Conservation (phyloP, 768 basidiomycete species). For the Termitomyces sp. region DNA sequence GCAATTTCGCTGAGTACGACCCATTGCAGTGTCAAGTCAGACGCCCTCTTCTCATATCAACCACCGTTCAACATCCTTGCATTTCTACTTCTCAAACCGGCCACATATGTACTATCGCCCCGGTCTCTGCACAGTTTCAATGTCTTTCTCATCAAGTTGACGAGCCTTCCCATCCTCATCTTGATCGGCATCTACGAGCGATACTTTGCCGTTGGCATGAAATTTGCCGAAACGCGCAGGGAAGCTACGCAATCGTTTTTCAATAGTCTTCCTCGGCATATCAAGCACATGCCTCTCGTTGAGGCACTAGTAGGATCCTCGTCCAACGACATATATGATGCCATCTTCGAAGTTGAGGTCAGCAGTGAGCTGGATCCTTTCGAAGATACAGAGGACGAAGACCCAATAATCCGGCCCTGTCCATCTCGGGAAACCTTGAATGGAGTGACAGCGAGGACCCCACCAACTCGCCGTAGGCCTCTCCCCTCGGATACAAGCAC, state of each 20-base stretch:
- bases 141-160: conserved; percentile 80
- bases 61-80: conserved; percentile 87
- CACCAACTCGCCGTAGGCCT: conserved; percentile 19
- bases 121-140: conserved; percentile 78
- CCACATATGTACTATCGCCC: conserved; percentile 69
- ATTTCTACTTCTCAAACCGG: conserved; percentile 72
- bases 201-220: conserved; percentile 46
- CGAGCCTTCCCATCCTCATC: conserved; percentile 77
- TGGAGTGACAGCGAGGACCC: conserved; percentile 9
- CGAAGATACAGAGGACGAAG: conserved; percentile 40
- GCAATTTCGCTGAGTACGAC: not conserved
- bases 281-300: conserved; percentile 69
- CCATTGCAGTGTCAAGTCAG: conserved; percentile 67
- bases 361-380: conserved; percentile 44
- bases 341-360: conserved; percentile 71
- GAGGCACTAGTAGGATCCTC: conserved; percentile 74
- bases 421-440: conserved; percentile 30
- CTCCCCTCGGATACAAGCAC: conserved; percentile 17
- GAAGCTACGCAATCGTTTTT: conserved; percentile 52
- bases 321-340: conserved; percentile 63
- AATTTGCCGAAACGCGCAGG: conserved; percentile 44
- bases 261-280: conserved; percentile 59
- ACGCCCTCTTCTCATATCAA: conserved; percentile 88
- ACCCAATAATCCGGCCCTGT: conserved; percentile 29
- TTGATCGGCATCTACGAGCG: conserved; percentile 79